Conservation (phyloP, 176 grass and related monocot genomes). For the Triticum monococcum region DNA sequence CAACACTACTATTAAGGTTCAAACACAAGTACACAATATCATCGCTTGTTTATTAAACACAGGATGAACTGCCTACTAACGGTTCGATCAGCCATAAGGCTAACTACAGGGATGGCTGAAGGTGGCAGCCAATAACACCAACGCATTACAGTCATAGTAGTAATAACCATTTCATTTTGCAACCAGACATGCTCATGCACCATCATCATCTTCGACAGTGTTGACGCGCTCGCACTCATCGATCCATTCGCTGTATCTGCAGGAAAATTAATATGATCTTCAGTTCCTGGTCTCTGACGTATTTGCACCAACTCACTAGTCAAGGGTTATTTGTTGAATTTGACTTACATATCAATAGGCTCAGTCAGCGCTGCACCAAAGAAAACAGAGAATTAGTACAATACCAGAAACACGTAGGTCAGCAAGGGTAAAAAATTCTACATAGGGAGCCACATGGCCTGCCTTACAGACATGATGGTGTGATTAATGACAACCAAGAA, state of each 20-base stretch:
- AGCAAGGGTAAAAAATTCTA: neutral
- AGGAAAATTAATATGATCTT: neutral
- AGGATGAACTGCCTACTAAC: constrained; percentile 19
- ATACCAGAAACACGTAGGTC: neutral
- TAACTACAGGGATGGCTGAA: constrained; percentile 26
- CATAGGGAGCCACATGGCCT: neutral
- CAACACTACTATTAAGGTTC: neutral
- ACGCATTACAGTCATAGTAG: neutral
- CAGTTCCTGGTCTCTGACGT: neutral
- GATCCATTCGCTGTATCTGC: constrained; percentile 90
- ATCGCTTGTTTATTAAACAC: neutral
- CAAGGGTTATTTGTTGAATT: neutral
- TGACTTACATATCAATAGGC: constrained; percentile 75
- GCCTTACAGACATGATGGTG: neutral
- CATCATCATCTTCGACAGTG: constrained; percentile 64
- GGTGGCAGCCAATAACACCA: constrained; percentile 13
- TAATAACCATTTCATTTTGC: neutral
- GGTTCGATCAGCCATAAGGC: neutral
- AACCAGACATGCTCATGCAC: constrained; percentile 15
- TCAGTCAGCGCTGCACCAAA: constrained; percentile 69
- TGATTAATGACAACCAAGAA: neutral
- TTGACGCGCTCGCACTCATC: constrained; percentile 78
- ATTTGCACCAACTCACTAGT: neutral
- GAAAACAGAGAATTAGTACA: constrained; percentile 11
- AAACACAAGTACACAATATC: constrained; percentile 8